Evolutionary conservation across 1,284 basidiomycete species (phyloP), one percentile per base, ranked within the genome.

Genomic region (Coniophora puteana): DNA sequence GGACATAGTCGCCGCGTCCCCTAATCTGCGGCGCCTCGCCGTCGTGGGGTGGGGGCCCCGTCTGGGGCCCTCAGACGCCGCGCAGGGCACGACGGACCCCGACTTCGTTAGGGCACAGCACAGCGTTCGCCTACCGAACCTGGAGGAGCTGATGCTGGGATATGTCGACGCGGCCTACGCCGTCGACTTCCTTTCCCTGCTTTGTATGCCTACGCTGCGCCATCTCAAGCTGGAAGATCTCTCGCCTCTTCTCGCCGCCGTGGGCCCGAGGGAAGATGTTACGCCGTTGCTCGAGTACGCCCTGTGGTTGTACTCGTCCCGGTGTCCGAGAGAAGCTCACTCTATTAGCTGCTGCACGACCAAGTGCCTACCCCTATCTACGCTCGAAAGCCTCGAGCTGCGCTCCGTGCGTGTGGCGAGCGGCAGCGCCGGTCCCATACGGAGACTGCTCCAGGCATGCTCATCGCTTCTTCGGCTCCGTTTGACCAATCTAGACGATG

Each of bases 11-110:
- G 26, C 49, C 8, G 58, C 55, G 1, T 76, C 66, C 45, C 63
- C 67, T 4, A 45, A 54, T 16, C 63, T 79, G 17, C 46, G 57
- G 40, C 54, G 54, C 12, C 63, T 78, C 4, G 54, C 65, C 13
- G 65, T 80, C 31, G 52, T 72, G 8, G 77, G 77, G 1, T 72
- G 74, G 64, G 76, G 73, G 12, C 71, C 72, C 4, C 58, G 51
- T 28, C 53, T 69, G 24, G 50, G 59, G 27, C 17, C 13, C 17
- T 10, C 21, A 12, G 7, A 21, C 21, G 17, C 8, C 23, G n/a
- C 7, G 20, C 17, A 18, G 10, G 13, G 8, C 25, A 39, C 27
- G 14, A 22, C 38, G 11, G 23, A 21, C 24, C 36, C 23, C 8
- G 25, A n/a, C n/a, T 20, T 13, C 25, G 12, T 40, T 13, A 20